Conservation (phyloP, 768 basidiomycete genomes). For the Hygrocybe punicea region DNA sequence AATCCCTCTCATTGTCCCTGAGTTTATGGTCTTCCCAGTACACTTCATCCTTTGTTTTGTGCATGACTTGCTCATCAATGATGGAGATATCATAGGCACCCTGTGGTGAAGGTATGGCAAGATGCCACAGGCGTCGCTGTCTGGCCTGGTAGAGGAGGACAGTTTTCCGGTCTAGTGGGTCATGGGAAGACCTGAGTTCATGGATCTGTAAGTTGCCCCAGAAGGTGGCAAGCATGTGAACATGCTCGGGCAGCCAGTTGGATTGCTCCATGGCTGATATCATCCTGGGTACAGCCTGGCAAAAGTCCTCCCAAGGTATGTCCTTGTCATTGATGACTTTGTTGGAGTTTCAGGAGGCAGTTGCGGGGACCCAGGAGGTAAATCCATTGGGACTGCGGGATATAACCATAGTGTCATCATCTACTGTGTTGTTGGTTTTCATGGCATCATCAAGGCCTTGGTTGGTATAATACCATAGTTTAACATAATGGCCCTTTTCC, state of each 20-base stretch:
- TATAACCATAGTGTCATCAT: constrained; percentile 1
- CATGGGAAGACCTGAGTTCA: not conserved
- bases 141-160: constrained; percentile 1
- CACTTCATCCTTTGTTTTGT: not conserved
- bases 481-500: not conserved
- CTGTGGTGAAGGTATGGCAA: not conserved
- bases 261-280: not conserved
- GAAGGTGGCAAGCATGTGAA: constrained; percentile 3
- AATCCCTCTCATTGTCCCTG: not conserved
- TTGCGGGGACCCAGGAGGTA: not conserved
- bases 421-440: not conserved
- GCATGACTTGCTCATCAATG: constrained; percentile 1
- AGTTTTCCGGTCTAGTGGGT: constrained; percentile 1
- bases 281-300: not conserved
- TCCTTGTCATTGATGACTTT: not conserved
- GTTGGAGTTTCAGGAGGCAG: not conserved
- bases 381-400: not conserved
- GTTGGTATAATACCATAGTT: constrained; percentile 1
- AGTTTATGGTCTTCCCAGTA: not conserved
- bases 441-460: not conserved
- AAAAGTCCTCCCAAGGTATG: constrained; percentile 2
- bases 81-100: not conserved
- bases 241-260: not conserved
- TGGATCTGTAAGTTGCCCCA: not conserved
- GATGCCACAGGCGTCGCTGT: constrained; percentile 1